A percentile compares a stretch with the other conserved stretches of the same genome.
These are phyloP conservation scores for Epichloe scottii DNA, from an alignment of 2,329 filamentous ascomycete species.

Conservation along the genomic window DNA sequence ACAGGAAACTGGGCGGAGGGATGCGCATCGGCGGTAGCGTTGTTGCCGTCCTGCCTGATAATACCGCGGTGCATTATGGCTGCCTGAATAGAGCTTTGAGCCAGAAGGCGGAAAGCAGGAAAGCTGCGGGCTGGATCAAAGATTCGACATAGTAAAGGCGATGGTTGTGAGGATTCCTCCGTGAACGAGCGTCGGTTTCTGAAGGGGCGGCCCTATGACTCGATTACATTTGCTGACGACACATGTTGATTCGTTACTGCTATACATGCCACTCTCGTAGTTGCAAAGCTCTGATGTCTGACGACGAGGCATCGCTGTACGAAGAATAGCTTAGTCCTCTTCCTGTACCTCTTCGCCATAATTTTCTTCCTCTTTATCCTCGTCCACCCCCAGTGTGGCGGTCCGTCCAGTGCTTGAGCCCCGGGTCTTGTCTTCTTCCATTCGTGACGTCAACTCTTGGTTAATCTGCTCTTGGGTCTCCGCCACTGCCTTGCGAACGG, in stretches of 20 bases:
- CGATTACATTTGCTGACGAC: not conserved
- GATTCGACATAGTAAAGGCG: constrained; percentile 15
- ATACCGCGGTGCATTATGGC: constrained; percentile 68
- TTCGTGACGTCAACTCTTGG: constrained; percentile 55
- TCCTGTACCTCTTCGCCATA: constrained; percentile 78
- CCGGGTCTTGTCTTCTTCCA: constrained; percentile 57
- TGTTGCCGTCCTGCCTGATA: constrained; percentile 79
- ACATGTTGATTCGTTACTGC: constrained; percentile 11
- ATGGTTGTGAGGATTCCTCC: not conserved
- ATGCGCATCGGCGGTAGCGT: constrained; percentile 87
- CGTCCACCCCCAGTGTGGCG: constrained; percentile 26
- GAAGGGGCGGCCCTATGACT: not conserved
- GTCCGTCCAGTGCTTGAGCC: constrained; percentile 19
- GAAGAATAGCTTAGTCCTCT: constrained; percentile 30
- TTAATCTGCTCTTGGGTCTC: constrained; percentile 57
- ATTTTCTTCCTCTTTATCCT: constrained; percentile 56
- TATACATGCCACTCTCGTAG: constrained; percentile 12
- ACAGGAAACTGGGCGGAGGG: constrained; percentile 74
- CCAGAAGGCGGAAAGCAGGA: constrained; percentile 19
- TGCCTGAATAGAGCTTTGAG: constrained; percentile 47
- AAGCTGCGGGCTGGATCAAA: constrained; percentile 25
- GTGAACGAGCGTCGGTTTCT: not conserved
- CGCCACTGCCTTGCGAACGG: constrained; percentile 43
- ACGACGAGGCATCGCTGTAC: not conserved
- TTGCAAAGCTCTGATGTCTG: not conserved